Evolutionary conservation across 768 basidiomycete species (phyloP), one percentile per base, ranked within the genome.

Genomic region (Hygrocybe punicea): DNA sequence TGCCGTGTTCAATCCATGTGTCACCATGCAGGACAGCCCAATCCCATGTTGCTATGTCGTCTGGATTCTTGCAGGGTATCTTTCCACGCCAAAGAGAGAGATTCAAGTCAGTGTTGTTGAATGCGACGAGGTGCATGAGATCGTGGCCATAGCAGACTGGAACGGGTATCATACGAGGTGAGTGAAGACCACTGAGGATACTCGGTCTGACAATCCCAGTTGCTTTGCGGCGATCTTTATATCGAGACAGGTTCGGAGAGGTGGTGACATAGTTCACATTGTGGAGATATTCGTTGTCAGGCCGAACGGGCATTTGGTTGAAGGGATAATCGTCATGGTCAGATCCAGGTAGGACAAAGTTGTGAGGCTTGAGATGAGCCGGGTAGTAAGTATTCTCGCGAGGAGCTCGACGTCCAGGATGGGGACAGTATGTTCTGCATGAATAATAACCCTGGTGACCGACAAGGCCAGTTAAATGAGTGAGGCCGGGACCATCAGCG

Each of bases 101-200:
- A 34, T 25, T 13, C 1, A 80, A 64, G 13, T 78, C 76, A 2
- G 73, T 69, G 51, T 79, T 66, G 17, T 69, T 70, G 50, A 76
- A 56, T 6, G 56, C 57, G 4, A 64, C n/a, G 0, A 76, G 63
- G 57, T 80, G 76, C 78, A 82, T 82, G 1, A 71, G 16, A 57
- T 82, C 78, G 1, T 13, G 9, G 34, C 46, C 46, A 47, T 19
- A 47, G 23, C 46, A 47, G 13, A 14, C 46, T 47, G 46, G 72
- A 34, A 0, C 67, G 63, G 50, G 79, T 81, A 0, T 69, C 73
- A 29, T 66, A 71, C 23, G 70, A 63, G 0, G 65, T 58, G 61
- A 78, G 79, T 17, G 17, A 11, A 81, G 62, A 1, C 73, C 75
- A 17, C 64, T 63, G 23, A 81, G 69, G 10, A 81, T 63, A 1